Percentiles rank a stretch among this genome's conserved stretches.
phyloP scores from a whole-genome alignment of 345 rosid genomes.

The Populus euphratica region DNA sequence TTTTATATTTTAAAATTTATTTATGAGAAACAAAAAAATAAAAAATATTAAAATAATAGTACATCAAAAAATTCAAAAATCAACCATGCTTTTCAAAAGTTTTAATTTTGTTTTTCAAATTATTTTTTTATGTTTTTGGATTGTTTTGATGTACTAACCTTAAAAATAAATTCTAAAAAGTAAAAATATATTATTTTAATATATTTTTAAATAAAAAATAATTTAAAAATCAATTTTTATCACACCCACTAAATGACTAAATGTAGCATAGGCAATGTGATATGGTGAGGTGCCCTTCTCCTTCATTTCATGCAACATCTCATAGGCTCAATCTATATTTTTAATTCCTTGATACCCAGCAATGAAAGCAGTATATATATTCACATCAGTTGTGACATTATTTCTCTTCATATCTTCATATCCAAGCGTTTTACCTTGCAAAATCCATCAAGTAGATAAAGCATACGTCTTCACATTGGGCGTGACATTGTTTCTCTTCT shows the following conservation, averaged over 20 bases:
- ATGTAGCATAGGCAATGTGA: conserved; percentile 8
- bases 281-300: conserved; percentile 33
- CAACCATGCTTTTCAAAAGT: too few species aligned
- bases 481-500: conserved; percentile 23
- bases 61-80: too few species aligned
- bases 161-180: too few species aligned
- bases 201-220: too few species aligned
- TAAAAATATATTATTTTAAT: too few species aligned
- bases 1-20: too few species aligned
- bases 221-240: too few species aligned
- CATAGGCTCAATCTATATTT: conserved; percentile 23
- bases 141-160: accelerated
- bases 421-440: conserved; percentile 40
- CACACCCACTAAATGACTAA: neutral
- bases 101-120: too few species aligned
- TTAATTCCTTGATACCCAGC: conserved; percentile 35
- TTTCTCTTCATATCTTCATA: conserved; percentile 38
- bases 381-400: conserved; percentile 32
- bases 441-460: conserved; percentile 44
- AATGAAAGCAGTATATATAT: conserved; percentile 42
- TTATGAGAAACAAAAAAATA: too few species aligned
- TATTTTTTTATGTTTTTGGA: too few species aligned
- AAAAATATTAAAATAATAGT: too few species aligned
- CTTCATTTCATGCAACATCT: conserved; percentile 43
- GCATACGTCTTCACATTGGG: conserved; percentile 48